Percentiles rank a stretch among this genome's conserved stretches.
Conservation (phyloP, 192 early-diverging fungal genomes). For the Backusella tarrabulga region DNA sequence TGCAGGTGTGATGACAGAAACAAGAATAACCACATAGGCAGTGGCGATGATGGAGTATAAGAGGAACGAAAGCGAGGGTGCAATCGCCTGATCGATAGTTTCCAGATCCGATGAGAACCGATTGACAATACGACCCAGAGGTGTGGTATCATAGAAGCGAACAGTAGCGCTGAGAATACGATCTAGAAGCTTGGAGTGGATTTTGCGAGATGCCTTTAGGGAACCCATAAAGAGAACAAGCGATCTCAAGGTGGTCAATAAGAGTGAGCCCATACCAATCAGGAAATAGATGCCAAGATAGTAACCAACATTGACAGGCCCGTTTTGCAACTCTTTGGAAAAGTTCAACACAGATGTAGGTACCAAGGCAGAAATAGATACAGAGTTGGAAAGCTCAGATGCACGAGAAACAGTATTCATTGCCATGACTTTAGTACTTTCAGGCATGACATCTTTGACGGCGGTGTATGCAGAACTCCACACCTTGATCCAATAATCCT, state of each 20-base stretch:
- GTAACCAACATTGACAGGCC: slow-evolving; percentile 52
- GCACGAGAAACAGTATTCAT: neutral
- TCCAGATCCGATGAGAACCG: slow-evolving; percentile 87
- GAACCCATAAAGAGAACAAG: slow-evolving; percentile 49
- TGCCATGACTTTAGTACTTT: neutral
- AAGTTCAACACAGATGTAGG: neutral
- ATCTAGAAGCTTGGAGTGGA: slow-evolving; percentile 58
- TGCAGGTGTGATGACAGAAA: slow-evolving; percentile 65
- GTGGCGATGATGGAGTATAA: slow-evolving; percentile 50
- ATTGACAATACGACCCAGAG: slow-evolving; percentile 80
- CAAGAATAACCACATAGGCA: slow-evolving; percentile 56
- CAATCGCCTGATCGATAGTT: slow-evolving; percentile 66
- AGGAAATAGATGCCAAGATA: slow-evolving; percentile 64
- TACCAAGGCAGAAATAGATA: neutral
- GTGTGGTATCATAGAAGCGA: slow-evolving; percentile 89
- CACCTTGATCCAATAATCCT: slow-evolving; percentile 65
- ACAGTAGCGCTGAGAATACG: slow-evolving; percentile 66
- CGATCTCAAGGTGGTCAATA: slow-evolving; percentile 39
- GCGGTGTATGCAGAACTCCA: slow-evolving; percentile 45
- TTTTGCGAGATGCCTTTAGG: slow-evolving; percentile 49
- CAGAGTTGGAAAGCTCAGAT: neutral
- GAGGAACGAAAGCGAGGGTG: slow-evolving; percentile 48
- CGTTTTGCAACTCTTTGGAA: neutral
- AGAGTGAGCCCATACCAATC: slow-evolving; percentile 44
- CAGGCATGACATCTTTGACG: neutral